Evolutionary conservation across 1,139 yeast species (phyloP), one percentile per base, ranked within the genome.

Genomic region (Debaryomycetaceae sp.): DNA sequence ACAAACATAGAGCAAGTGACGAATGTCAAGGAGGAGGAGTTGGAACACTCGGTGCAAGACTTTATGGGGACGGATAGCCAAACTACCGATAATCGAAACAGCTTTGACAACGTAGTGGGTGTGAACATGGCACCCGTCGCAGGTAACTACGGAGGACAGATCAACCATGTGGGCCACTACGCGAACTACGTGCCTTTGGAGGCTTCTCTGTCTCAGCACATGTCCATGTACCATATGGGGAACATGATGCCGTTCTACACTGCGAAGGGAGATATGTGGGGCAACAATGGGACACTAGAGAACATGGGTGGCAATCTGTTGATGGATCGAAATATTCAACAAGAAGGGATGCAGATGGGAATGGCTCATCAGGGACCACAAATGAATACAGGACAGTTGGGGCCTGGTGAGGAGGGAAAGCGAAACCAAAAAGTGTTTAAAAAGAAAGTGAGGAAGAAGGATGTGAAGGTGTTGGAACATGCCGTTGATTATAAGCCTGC

Each of bases 401-500:
- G 8, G 31, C 8, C 11, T 11, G 31, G 31, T 7, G 31, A 27
- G 11, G 31, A 27, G 11, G 8, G 11, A 11, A 27, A 11, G 31
- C 8, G 42, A 20, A 17, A 31, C 11, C n/a, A 8, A 17, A 24
- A 38, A 24, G 20, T n/a, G 7, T 5, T 4, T 22, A 47, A 42
- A 24, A 43, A 43, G 43, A 38, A 45, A 8, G 51, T 56, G 1
- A 49, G 46, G 39, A 49, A 47, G 35, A 53, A 54, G 43, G 54
- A 57, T 40, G 35, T 47, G n/a, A 50, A 52, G 41, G 45, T 54
- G 4, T 45, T 53, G 11, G 55, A 54, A 24, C 45, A 53, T 20
- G 49, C 50, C 23, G 58, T 67, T 40, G 70, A 66, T 46, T 66
- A 66, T 49, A 54, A 57, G 11, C 53, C 62, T 1, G 51, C 51